Conservation (phyloP, 2,329 filamentous ascomycete species). For the Colletotrichum sp. region DNA sequence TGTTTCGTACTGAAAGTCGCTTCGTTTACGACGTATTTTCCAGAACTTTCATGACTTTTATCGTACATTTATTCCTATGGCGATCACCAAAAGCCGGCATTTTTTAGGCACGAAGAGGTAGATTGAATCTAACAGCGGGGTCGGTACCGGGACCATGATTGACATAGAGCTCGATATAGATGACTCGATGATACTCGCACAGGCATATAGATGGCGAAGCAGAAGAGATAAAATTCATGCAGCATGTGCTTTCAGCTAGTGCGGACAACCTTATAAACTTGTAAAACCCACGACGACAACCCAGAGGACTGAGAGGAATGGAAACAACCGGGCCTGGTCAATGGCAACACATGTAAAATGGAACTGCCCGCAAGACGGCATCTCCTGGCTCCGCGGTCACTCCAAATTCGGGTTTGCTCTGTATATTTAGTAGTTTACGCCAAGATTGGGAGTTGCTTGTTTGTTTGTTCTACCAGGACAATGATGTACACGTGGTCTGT, state of each 20-base stretch:
- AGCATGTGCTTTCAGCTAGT: not conserved
- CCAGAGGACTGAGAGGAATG: not conserved
- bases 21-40: not conserved
- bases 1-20: not conserved
- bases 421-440: not conserved
- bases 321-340: not conserved
- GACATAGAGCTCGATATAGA: not conserved
- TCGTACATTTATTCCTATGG: not conserved
- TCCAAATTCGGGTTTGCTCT: not conserved
- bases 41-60: not conserved
- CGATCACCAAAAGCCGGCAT: not conserved
- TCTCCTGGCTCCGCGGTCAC: not conserved
- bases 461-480: not conserved
- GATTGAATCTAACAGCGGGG: not conserved
- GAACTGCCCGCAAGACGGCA: not conserved
- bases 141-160: not conserved
- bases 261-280: not conserved
- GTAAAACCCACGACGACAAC: not conserved
- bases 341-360: not conserved
- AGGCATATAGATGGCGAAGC: not conserved
- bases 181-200: not conserved
- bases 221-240: not conserved
- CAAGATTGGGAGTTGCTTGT: not conserved
- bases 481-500: not conserved
- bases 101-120: not conserved